Base-by-base conservation (phyloP, 345 rosid species). In the Stellera chamaejasme region DNA sequence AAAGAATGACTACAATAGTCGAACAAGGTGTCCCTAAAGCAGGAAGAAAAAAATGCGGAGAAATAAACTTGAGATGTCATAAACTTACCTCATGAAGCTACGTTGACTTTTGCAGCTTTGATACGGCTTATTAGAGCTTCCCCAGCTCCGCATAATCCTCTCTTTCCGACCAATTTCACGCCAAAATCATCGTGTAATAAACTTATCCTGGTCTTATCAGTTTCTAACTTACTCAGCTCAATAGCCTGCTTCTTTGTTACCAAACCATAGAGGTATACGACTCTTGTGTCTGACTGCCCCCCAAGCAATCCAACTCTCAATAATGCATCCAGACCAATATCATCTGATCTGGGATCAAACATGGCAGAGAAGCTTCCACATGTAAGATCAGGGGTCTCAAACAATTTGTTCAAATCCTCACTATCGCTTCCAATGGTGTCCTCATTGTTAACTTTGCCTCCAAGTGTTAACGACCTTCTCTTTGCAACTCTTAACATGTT, bases 401-500 rank as follows among this genome's bases (percentile, higher is more conserved):
- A 86, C 41, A 87, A 60, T 48, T 63, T 61, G 45, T 65, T 68
- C 71, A 84, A 62, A 50, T 58, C 43, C 4, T 60, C 69, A 44
- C 10, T 47, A 5, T 60, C 69, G 41, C 10, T 47, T 64, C 69
- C 79, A 46, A 63, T 69, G 9, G 36, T 25, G 14, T 67, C 75
- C 62, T 56, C 59, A 54, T 53, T 42, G 0, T 32, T 4, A 28
- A 23, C 63, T 64, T 71, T 77, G 62, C 64, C 43, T 36, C 64
- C 56, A 42, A 54, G 62, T 42, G 66, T 44, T 27, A 67, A 56
- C 13, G 78, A 62, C 67, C 95, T 80, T 72, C 79, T 80, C 71
- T 76, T 85, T 26, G 90, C 77, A 58, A 82, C 85, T 65, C 95
- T 80, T 58, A 82, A 77, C 26, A 87, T 87, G 61, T 82, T 85